Conservation (phyloP, 2,329 filamentous ascomycete species). For the Clarireedia monteithiana region DNA sequence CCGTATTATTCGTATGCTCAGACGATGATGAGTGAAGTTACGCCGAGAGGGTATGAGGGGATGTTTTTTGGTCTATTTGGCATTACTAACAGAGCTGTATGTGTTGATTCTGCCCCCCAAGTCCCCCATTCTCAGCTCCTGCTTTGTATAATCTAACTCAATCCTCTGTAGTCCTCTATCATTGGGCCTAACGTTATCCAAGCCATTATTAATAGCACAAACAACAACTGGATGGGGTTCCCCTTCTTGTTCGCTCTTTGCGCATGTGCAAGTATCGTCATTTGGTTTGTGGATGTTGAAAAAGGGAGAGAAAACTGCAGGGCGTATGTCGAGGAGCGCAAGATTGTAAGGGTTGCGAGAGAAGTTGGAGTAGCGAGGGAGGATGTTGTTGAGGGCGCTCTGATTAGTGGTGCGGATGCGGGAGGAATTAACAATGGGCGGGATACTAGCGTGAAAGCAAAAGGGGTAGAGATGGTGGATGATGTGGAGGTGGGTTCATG, state of each 20-base stretch:
- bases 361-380: conserved; percentile 24
- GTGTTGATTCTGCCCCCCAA: conserved; percentile 7
- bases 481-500: neutral
- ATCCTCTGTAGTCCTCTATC: conserved; percentile 31
- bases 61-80: conserved; percentile 38
- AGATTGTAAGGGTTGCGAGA: conserved; percentile 24
- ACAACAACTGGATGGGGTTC: conserved; percentile 38
- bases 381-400: conserved; percentile 16
- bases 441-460: neutral
- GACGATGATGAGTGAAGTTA: conserved; percentile 38
- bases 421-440: neutral
- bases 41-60: conserved; percentile 35
- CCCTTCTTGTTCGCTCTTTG: conserved; percentile 35
- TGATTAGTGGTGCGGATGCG: neutral
- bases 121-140: neutral
- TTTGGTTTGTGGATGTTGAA: conserved; percentile 34
- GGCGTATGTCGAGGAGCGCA: conserved; percentile 31
- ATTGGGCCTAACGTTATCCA: conserved; percentile 37
- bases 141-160: neutral
- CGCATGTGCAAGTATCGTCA: conserved; percentile 31
- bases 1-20: conserved; percentile 37
- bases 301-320: conserved; percentile 34
- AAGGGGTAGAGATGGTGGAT: neutral
- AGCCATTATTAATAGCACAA: conserved; percentile 35
- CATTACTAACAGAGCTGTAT: conserved; percentile 36